Conservation (phyloP, 306 rosid genomes). For the Acacia confusa region DNA sequence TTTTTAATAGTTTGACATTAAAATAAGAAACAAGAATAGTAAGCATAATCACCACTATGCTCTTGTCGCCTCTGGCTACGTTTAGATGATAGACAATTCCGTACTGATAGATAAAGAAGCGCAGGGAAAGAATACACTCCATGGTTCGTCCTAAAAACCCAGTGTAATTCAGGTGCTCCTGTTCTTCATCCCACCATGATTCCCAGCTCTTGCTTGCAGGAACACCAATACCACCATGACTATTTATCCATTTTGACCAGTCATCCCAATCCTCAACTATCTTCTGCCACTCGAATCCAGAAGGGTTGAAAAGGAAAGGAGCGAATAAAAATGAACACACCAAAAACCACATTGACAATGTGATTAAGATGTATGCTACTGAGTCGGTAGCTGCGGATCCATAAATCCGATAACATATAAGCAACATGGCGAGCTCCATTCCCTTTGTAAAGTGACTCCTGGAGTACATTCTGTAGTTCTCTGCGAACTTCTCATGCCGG, state of each 20-base stretch:
- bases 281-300: conserved; percentile 99
- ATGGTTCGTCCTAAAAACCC: conserved; percentile 68
- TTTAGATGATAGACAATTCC: conserved; percentile 90
- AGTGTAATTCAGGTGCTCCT: conserved; percentile 83
- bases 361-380: conserved; percentile 44
- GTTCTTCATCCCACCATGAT: conserved; percentile 99
- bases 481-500: conserved; percentile 89
- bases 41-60: conserved; percentile 66
- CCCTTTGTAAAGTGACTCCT: conserved; percentile 96
- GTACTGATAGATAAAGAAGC: conserved; percentile 87
- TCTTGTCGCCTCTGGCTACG: conserved; percentile 64
- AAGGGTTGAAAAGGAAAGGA: conserved; percentile 95
- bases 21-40: conserved; percentile 21
- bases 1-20: conserved; percentile 20
- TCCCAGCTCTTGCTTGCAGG: conserved; percentile 96
- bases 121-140: conserved; percentile 69
- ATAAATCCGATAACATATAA: conserved; percentile 64
- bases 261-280: conserved; percentile 99
- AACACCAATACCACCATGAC: conserved; percentile 92
- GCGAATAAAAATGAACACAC: conserved; percentile 79
- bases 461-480: conserved; percentile 94
- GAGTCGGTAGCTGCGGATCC: conserved; percentile 60
- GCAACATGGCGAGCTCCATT: conserved; percentile 74
- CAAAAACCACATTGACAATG: conserved; percentile 91
- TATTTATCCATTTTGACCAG: conserved; percentile 91